A percentile compares a stretch with the other conserved stretches of the same genome.
Evolutionary conservation across 306 rosid genomes (phyloP).

Genomic region (Trichosanthes cucumerina): DNA sequence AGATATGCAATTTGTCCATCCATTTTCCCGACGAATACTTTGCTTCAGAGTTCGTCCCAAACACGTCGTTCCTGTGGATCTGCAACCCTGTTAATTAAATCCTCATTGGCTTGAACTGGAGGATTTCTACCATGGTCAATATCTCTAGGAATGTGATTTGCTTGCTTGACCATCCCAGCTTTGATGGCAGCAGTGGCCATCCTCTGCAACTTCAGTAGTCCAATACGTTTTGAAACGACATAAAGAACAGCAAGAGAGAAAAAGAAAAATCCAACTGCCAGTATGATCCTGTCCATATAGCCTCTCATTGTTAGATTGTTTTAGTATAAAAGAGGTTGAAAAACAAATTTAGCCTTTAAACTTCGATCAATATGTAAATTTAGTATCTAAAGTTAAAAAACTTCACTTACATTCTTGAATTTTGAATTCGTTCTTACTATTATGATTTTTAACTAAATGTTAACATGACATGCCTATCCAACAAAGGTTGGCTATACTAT

Average conservation of each 20-base stretch:
- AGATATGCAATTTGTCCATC: neutral
- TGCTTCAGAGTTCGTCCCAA: constrained; percentile 57
- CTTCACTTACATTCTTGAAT: neutral
- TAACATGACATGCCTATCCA: neutral
- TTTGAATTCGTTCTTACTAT: neutral
- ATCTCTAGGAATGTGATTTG: constrained; percentile 34
- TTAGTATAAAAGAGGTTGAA: neutral
- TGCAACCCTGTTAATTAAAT: constrained; percentile 25
- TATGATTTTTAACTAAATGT: neutral
- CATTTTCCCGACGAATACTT: neutral
- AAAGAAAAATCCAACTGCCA: constrained; percentile 53
- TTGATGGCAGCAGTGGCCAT: constrained; percentile 67
- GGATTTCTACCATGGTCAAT: constrained; percentile 37
- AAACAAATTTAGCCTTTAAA: neutral
- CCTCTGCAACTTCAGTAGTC: constrained; percentile 55
- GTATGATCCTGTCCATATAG: constrained; percentile 47
- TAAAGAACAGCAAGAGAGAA: constrained; percentile 73
- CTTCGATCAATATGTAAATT: neutral
- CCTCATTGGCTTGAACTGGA: constrained; percentile 29
- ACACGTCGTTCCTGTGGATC: constrained; percentile 37
- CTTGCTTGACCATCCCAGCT: constrained; percentile 61
- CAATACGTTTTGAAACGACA: constrained; percentile 77
- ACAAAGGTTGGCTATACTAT: neutral
- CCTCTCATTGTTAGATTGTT: neutral
- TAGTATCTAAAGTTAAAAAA: neutral